phyloP scores from a whole-genome alignment of 208 protist species.

The Trichomonas gallinae region DNA sequence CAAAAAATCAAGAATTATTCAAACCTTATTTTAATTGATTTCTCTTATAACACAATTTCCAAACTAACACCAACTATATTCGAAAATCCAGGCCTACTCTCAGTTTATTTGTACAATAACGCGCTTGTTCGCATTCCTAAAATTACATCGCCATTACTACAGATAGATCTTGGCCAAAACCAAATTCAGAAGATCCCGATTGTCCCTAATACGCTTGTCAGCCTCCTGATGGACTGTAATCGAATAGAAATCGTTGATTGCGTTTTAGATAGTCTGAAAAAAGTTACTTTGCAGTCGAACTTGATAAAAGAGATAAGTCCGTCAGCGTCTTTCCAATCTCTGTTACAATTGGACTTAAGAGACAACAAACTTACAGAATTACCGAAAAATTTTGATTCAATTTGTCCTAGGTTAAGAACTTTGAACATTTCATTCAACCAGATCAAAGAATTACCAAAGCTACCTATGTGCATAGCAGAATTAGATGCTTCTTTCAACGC shows the following conservation, averaged over 20 bases:
- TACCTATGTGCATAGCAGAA: background rate
- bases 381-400: background rate
- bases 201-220: background rate
- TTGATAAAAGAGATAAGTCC: background rate
- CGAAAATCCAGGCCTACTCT: background rate
- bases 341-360: background rate
- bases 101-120: background rate
- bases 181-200: background rate
- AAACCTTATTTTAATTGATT: background rate
- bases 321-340: background rate
- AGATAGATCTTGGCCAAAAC: background rate
- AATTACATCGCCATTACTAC: background rate
- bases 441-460: background rate
- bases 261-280: background rate
- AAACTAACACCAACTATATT: background rate
- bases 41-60: background rate
- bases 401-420: background rate
- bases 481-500: background rate
- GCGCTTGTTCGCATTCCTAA: background rate
- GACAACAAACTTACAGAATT: background rate
- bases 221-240: background rate
- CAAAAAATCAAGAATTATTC: background rate
- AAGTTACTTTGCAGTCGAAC: background rate
- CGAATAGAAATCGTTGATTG: background rate
- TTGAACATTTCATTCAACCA: background rate